phyloP scores from a whole-genome alignment of 2,329 filamentous ascomycete species.

The Colletotrichum sp. region DNA sequence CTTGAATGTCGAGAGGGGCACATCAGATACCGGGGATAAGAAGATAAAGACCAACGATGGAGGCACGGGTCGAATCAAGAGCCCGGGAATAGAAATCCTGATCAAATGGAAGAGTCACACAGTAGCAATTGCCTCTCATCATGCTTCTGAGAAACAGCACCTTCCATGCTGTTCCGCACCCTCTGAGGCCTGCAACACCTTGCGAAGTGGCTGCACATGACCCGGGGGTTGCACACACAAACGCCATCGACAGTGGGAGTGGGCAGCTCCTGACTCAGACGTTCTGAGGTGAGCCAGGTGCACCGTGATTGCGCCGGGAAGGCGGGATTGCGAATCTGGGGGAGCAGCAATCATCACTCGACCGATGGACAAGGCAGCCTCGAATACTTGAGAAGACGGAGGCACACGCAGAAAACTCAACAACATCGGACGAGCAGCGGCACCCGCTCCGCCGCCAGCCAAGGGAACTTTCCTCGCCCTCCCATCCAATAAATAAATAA shows the following conservation, averaged over 20 bases:
- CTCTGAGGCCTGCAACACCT: background rate
- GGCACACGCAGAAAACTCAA: background rate
- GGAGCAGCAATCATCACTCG: background rate
- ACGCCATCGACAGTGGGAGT: background rate
- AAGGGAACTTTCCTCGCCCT: background rate
- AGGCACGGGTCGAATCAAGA: background rate
- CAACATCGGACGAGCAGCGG: background rate
- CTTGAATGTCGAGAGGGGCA: background rate
- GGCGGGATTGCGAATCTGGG: slow-evolving; percentile 1
- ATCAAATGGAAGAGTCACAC: background rate
- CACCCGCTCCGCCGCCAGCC: background rate
- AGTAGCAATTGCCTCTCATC: background rate
- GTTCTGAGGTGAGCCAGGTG: background rate
- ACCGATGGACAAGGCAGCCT: background rate
- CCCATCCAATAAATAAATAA: background rate
- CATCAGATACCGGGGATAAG: background rate
- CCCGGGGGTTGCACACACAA: background rate
- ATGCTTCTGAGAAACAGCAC: background rate
- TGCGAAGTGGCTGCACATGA: slow-evolving; percentile 3
- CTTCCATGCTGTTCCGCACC: slow-evolving; percentile 5
- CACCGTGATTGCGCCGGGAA: background rate
- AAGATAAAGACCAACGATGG: background rate
- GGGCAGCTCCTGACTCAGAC: slow-evolving; percentile 12
- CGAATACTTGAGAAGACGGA: background rate
- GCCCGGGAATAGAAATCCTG: background rate